phyloP scores from a whole-genome alignment of 1,284 basidiomycete genomes.

The Ustilago lituana region DNA sequence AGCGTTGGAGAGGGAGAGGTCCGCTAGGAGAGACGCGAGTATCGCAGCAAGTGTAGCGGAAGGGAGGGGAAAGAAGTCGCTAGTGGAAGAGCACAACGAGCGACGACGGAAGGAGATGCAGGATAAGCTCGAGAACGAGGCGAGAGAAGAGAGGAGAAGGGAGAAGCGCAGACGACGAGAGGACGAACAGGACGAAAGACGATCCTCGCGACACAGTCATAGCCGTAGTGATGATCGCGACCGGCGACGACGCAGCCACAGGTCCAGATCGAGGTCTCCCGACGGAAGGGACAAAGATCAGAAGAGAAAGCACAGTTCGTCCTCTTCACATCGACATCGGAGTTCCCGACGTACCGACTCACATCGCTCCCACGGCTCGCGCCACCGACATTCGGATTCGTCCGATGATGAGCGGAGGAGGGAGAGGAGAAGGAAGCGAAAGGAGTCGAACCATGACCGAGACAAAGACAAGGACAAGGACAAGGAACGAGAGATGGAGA shows the following conservation, averaged over 20 bases:
- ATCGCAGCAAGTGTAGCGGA: slow-evolving; percentile 24
- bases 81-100: slow-evolving; percentile 39
- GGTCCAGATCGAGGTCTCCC: slow-evolving; percentile 29
- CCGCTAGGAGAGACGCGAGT: slow-evolving; percentile 20
- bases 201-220: slow-evolving; percentile 3
- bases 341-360: slow-evolving; percentile 18
- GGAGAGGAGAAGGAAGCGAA: slow-evolving; percentile 7
- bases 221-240: too few species aligned
- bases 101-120: slow-evolving; percentile 21
- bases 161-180: slow-evolving; percentile 18
- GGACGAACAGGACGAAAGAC: slow-evolving; percentile 2
- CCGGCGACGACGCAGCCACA: too few species aligned
- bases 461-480: slow-evolving; percentile 14
- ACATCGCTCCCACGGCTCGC: slow-evolving; percentile 18
- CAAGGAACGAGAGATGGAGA: background rate
- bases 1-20: slow-evolving; percentile 16
- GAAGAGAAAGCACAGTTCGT: too few species aligned
- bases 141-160: slow-evolving; percentile 13
- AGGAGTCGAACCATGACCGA: slow-evolving; percentile 15
- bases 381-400: slow-evolving; percentile 13
- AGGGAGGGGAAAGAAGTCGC: slow-evolving; percentile 12
- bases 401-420: slow-evolving; percentile 13
- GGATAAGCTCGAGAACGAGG: slow-evolving; percentile 18
- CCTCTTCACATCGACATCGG: slow-evolving; percentile 9
- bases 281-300: background rate